A percentile compares a stretch with the other conserved stretches of the same genome.
Conservation (phyloP, 202 grass and related monocot genomes). For the Eragrostis tef region DNA sequence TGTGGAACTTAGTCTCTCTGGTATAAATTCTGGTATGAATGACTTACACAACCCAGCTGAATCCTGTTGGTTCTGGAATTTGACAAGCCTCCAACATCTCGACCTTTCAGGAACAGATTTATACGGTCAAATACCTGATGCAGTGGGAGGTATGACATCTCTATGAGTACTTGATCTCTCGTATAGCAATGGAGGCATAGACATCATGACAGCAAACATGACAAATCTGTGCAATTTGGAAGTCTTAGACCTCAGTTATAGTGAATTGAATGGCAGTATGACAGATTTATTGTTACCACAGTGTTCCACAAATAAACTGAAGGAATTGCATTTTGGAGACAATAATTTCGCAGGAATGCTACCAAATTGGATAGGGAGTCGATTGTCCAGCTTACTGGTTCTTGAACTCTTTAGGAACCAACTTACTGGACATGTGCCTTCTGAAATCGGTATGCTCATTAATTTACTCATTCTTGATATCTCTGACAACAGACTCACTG, state of each 20-base stretch:
- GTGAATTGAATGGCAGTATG: background rate
- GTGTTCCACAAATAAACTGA: background rate
- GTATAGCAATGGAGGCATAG: too few relatives aligned
- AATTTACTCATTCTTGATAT: constrained; percentile 3
- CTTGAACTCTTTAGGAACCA: too few relatives aligned
- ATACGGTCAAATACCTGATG: background rate
- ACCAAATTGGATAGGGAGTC: background rate
- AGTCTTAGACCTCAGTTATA: background rate
- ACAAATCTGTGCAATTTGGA: constrained; percentile 23
- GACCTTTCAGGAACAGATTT: background rate
- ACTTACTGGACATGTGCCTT: too few relatives aligned
- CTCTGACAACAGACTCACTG: background rate
- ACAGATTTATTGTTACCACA: background rate
- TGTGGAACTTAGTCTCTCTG: background rate
- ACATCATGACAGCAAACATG: background rate
- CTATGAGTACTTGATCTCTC: background rate
- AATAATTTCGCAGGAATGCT: constrained; percentile 5
- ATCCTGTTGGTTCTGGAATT: background rate
- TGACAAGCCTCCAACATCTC: background rate
- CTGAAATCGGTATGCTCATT: too few relatives aligned
- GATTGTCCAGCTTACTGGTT: background rate
- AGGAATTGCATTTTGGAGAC: too few relatives aligned
- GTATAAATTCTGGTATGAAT: too few relatives aligned
- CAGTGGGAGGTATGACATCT: background rate
- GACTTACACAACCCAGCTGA: too few relatives aligned